Evolutionary conservation across 129 eudicot species (phyloP).

Genomic region (Tagetes erecta): DNA sequence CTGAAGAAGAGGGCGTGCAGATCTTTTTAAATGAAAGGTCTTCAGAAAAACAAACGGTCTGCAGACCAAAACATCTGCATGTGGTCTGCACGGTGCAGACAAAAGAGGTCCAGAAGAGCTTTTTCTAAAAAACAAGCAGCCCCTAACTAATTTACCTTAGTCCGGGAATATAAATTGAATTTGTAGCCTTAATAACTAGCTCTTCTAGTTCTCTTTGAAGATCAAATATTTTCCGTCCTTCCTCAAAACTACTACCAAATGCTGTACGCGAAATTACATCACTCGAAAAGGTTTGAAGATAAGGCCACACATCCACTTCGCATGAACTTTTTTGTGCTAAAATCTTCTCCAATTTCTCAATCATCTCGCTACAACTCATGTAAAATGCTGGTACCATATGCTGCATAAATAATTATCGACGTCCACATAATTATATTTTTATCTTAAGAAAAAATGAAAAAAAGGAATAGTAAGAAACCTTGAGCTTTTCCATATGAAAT

Average conservation of each 20-base stretch:
- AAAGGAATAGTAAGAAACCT: conserved; percentile 5
- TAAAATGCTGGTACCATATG: conserved; percentile 55
- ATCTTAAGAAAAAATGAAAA: not conserved
- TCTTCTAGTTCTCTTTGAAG: conserved; percentile 49
- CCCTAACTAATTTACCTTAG: conserved; percentile 37
- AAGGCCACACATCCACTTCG: conserved; percentile 19
- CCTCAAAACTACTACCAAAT: conserved; percentile 12
- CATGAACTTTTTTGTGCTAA: not conserved
- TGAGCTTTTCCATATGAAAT: conserved; percentile 36
- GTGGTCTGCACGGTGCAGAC: too few species aligned
- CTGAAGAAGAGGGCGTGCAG: too few species aligned
- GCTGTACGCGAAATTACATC: too few species aligned
- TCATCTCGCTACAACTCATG: conserved; percentile 42
- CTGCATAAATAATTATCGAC: conserved; percentile 16
- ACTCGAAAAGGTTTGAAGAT: too few species aligned
- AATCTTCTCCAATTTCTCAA: conserved; percentile 45
- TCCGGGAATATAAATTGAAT: conserved; percentile 59
- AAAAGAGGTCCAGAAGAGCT: too few species aligned
- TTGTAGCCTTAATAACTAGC: conserved; percentile 31
- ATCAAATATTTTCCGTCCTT: conserved; percentile 47
- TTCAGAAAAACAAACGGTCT: too few species aligned
- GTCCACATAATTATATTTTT: not conserved
- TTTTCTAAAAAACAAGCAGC: too few species aligned
- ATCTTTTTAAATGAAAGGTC: too few species aligned
- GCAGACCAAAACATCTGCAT: too few species aligned